Conservation (phyloP, 2,329 filamentous ascomycete species). For the Teratosphaeria epicoccoides region DNA sequence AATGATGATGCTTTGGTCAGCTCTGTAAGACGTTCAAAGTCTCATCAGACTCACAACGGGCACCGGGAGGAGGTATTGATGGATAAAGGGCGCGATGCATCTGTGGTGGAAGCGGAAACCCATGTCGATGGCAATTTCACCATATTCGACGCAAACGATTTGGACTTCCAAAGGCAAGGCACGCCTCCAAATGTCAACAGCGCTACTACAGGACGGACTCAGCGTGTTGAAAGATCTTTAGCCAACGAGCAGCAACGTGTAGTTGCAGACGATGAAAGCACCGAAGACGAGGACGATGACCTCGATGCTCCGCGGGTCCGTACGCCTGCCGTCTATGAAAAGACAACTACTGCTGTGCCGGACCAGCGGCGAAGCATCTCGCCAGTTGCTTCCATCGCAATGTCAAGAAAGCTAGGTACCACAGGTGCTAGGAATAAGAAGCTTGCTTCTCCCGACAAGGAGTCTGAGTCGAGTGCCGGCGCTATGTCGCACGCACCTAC, state of each 20-base stretch:
- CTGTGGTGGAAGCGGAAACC: slow-evolving; percentile 8
- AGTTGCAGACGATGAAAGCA: slow-evolving; percentile 24
- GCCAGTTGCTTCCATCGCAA: neutral
- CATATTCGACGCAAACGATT: slow-evolving; percentile 5
- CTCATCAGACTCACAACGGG: neutral
- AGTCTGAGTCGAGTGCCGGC: slow-evolving; percentile 1
- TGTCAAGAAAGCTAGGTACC: slow-evolving; percentile 7
- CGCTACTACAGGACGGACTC: neutral
- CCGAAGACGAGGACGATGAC: slow-evolving; percentile 29
- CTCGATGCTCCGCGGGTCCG: slow-evolving; percentile 25
- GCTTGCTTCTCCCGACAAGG: neutral
- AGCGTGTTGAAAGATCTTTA: slow-evolving; percentile 6
- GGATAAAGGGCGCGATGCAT: neutral
- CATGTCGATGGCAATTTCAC: neutral
- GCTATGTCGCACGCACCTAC: neutral
- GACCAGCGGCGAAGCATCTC: neutral
- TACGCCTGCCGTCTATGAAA: neutral
- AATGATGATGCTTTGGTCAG: neutral
- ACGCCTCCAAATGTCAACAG: slow-evolving; percentile 15
- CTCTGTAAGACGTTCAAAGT: neutral
- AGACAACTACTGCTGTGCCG: neutral
- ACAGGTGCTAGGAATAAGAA: slow-evolving; percentile 8
- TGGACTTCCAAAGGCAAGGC: slow-evolving; percentile 17
- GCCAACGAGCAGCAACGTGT: neutral
- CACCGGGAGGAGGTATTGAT: neutral